A percentile compares a stretch with the other conserved stretches of the same genome.
Conservation (phyloP, 371 early-diverging fungal genomes). For the Haplosporangium sp. region DNA sequence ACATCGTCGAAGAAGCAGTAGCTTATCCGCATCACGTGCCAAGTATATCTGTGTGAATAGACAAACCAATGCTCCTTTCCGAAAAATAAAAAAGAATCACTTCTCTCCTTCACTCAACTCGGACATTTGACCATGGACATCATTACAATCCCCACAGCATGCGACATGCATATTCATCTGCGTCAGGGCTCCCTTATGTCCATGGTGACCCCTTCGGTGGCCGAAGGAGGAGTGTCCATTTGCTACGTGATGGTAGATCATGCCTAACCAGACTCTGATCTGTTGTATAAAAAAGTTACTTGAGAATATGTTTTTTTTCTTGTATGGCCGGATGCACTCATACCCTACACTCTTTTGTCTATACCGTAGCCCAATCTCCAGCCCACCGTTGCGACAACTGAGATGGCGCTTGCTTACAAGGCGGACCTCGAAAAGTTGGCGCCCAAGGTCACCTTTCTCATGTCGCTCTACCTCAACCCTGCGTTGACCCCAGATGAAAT, state of each 20-base stretch:
- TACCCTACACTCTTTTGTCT: background rate
- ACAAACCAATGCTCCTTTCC: background rate
- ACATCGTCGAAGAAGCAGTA: constrained; percentile 67
- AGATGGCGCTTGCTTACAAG: constrained; percentile 89
- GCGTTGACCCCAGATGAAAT: constrained; percentile 93
- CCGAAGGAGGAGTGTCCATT: constrained; percentile 86
- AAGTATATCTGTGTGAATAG: background rate
- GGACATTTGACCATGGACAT: constrained; percentile 22
- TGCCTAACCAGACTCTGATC: background rate
- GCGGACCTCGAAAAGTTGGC: constrained; percentile 82
- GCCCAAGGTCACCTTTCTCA: constrained; percentile 88
- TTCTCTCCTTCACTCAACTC: background rate
- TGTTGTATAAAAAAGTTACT: background rate
- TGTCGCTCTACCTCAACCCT: constrained; percentile 93
- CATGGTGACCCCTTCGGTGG: constrained; percentile 85
- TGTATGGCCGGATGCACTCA: background rate
- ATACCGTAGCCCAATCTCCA: constrained; percentile 86
- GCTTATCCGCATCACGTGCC: background rate
- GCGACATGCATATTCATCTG: constrained; percentile 95
- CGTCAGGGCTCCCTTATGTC: constrained; percentile 95
- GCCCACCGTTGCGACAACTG: constrained; percentile 90
- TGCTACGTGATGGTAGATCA: constrained; percentile 91
- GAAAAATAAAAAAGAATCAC: background rate
- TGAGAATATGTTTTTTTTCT: background rate
- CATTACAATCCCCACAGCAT: constrained; percentile 72